Percentiles rank a stretch among this genome's conserved stretches.
phyloP scores from a whole-genome alignment of 2,329 filamentous ascomycete species.

The Verticillium nonalfalfae region DNA sequence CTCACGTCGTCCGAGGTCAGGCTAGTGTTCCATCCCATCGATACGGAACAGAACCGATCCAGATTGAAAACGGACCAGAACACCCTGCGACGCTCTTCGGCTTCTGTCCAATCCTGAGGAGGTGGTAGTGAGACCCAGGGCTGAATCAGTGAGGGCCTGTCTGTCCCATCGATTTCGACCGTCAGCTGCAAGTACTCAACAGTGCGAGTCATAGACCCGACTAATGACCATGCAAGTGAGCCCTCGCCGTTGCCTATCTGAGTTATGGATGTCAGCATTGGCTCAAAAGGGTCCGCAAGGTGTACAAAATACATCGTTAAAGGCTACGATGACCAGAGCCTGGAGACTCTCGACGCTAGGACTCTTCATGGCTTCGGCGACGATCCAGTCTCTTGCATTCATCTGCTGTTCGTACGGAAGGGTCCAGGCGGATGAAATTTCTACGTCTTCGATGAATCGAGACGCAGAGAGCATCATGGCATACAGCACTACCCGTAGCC shows the following conservation, averaged over 20 bases:
- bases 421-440: slow-evolving; percentile 6
- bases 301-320: slow-evolving; percentile 23
- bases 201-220: slow-evolving; percentile 9
- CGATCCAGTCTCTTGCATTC: slow-evolving; percentile 11
- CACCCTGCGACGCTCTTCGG: slow-evolving; percentile 26
- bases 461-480: slow-evolving; percentile 22
- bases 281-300: slow-evolving; percentile 13
- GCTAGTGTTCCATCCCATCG: slow-evolving; percentile 28
- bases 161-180: slow-evolving; percentile 12
- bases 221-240: slow-evolving; percentile 8
- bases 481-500: slow-evolving; percentile 23
- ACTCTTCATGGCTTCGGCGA: slow-evolving; percentile 18
- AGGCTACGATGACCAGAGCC: slow-evolving; percentile 24
- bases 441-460: slow-evolving; percentile 18
- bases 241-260: slow-evolving; percentile 10
- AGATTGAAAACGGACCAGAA: slow-evolving; percentile 29
- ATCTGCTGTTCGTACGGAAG: slow-evolving; percentile 14
- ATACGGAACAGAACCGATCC: slow-evolving; percentile 24
- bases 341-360: slow-evolving; percentile 25
- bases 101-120: slow-evolving; percentile 16
- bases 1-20: slow-evolving; percentile 26
- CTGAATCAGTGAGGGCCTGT: slow-evolving; percentile 17
- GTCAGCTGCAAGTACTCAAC: slow-evolving; percentile 18
- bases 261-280: slow-evolving; percentile 21
- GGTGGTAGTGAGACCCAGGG: slow-evolving; percentile 18